Conservation (phyloP, 2,329 filamentous ascomycete genomes). For the Immersiporthe knoxdaviesiana region DNA sequence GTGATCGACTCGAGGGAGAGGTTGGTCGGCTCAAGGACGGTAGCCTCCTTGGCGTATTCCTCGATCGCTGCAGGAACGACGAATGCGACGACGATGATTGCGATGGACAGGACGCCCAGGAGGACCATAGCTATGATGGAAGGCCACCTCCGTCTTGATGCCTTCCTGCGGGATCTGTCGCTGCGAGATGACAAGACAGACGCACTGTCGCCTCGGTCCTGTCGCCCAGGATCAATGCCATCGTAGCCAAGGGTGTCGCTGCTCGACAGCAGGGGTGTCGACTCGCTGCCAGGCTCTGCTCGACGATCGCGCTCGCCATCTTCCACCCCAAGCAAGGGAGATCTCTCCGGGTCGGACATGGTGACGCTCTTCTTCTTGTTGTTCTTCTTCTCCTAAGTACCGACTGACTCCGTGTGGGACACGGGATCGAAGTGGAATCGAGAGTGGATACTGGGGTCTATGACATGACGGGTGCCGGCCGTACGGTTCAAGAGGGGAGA, state of each 20-base stretch:
- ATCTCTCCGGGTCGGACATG: conserved; percentile 52
- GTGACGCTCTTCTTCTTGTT: too few species aligned
- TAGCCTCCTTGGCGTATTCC: conserved; percentile 82
- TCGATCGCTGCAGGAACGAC: conserved; percentile 79
- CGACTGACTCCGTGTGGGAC: conserved; percentile 5
- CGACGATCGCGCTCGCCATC: conserved; percentile 35
- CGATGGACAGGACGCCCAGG: conserved; percentile 64
- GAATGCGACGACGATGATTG: conserved; percentile 79
- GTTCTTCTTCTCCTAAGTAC: conserved; percentile 7
- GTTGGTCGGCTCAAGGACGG: conserved; percentile 79
- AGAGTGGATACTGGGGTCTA: conserved; percentile 8
- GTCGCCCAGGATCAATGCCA: conserved; percentile 40
- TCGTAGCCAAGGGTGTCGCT: conserved; percentile 45
- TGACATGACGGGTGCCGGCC: conserved; percentile 22
- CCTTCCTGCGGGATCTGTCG: conserved; percentile 38
- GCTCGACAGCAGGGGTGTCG: conserved; percentile 56
- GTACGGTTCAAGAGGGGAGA: conserved; percentile 13
- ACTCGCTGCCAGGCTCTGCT: conserved; percentile 42
- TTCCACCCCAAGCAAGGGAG: conserved; percentile 48
- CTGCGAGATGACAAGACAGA: conserved; percentile 38
- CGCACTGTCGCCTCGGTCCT: conserved; percentile 36
- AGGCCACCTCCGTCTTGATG: conserved; percentile 67
- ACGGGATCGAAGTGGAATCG: neutral
- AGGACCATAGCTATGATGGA: conserved; percentile 73
- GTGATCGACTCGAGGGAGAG: conserved; percentile 88